Evolutionary conservation across 2,329 filamentous ascomycete genomes (phyloP).

Genomic region (Mycosphaerella arachidis): DNA sequence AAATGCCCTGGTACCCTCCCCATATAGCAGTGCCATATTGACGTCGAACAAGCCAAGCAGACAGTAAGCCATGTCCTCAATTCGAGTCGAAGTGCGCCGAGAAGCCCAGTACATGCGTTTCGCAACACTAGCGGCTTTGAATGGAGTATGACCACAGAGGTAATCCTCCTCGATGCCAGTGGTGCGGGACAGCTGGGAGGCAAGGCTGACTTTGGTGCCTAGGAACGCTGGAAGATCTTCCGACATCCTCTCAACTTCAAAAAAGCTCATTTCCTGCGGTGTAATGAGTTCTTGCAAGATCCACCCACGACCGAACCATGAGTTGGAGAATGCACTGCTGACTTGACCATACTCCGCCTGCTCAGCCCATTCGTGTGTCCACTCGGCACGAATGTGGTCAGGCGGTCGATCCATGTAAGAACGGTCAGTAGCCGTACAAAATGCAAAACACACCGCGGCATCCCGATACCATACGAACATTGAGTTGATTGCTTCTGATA

Average conservation of each 20-base stretch:
- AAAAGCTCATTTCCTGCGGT: conserved; percentile 8
- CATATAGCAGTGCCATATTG: conserved; percentile 44
- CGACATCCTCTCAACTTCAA: background rate
- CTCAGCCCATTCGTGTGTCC: background rate
- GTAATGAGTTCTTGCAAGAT: conserved; percentile 22
- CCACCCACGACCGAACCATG: conserved; percentile 19
- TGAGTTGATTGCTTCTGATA: conserved; percentile 16
- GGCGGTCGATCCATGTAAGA: background rate
- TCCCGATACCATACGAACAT: conserved; percentile 18
- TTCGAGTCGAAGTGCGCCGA: conserved; percentile 6
- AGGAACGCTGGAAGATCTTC: background rate
- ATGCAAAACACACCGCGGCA: conserved; percentile 11
- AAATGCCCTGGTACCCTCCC: conserved; percentile 20
- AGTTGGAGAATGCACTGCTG: background rate
- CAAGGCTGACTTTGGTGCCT: background rate
- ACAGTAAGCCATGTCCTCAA: conserved; percentile 16
- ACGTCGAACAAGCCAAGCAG: conserved; percentile 37
- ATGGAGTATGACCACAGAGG: background rate
- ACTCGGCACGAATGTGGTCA: background rate
- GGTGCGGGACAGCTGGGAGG: background rate
- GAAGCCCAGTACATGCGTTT: conserved; percentile 18
- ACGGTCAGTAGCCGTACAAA: background rate
- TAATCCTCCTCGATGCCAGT: background rate
- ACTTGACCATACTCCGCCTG: background rate
- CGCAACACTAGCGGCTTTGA: conserved; percentile 1